A percentile compares a stretch with the other conserved stretches of the same genome.
phyloP scores from a whole-genome alignment of 768 basidiomycete species.

The Xerocomellus chrysenteron region DNA sequence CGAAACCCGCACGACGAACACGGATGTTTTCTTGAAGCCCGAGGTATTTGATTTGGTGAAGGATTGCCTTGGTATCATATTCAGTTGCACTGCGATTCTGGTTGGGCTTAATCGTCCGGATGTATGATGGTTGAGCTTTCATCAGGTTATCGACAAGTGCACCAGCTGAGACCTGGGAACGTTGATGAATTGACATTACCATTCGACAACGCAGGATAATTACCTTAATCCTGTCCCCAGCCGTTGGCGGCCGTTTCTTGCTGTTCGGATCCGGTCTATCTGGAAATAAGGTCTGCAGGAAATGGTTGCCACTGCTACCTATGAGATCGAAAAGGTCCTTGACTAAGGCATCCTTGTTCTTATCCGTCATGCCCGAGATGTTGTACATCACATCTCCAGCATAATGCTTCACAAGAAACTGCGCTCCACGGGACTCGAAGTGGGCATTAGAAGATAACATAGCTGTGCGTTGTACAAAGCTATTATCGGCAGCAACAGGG shows the following conservation, averaged over 20 bases:
- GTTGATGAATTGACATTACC: background rate
- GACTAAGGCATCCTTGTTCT: conserved; percentile 97
- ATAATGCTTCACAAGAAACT: conserved; percentile 95
- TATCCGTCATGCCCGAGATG: conserved; percentile 97
- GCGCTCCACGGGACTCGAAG: conserved; percentile 90
- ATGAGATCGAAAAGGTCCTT: conserved; percentile 94
- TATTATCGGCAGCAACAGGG: conserved; percentile 92
- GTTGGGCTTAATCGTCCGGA: conserved; percentile 99
- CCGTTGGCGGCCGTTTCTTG: conserved; percentile 97
- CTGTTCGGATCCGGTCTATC: conserved; percentile 94
- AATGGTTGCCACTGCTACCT: conserved; percentile 74
- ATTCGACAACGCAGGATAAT: conserved; percentile 1
- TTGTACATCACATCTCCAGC: conserved; percentile 99
- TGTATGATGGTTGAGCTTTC: conserved; percentile 96
- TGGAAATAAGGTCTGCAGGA: conserved; percentile 86
- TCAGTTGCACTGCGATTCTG: conserved; percentile 91
- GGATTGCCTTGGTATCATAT: conserved; percentile 91
- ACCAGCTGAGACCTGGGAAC: conserved; percentile 75
- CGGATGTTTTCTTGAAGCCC: conserved; percentile 98
- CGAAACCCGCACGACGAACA: conserved; percentile 95
- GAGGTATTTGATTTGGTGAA: conserved; percentile 99
- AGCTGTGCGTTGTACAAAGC: conserved; percentile 90
- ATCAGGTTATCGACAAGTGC: conserved; percentile 97
- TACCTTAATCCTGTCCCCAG: conserved; percentile 96
- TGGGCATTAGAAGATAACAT: conserved; percentile 82